phyloP scores from a whole-genome alignment of 1,284 basidiomycete species.

The Ustilago tritici region DNA sequence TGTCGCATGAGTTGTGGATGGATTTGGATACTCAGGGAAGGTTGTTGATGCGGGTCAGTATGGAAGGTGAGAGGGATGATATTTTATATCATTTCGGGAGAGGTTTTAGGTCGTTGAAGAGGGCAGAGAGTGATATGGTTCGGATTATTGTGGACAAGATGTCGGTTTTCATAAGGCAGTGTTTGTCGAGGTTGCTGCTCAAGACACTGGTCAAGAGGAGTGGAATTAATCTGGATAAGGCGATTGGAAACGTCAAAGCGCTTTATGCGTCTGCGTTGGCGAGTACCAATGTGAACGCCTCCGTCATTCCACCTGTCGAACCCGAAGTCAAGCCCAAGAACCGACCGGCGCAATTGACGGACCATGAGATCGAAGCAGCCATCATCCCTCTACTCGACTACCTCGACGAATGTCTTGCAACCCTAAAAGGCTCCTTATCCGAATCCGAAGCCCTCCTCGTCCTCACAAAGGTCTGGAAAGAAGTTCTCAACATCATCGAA shows the following conservation, averaged over 20 bases:
- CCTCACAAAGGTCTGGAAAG: conserved; percentile 95
- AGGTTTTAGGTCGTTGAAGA: conserved; percentile 92
- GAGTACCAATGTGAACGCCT: conserved; percentile 57
- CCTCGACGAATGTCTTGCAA: conserved; percentile 92
- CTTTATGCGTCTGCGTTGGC: conserved; percentile 66
- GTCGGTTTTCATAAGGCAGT: conserved; percentile 91
- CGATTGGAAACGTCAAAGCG: conserved; percentile 67
- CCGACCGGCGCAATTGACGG: conserved; percentile 81
- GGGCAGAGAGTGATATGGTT: conserved; percentile 95
- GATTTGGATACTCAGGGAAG: conserved; percentile 89
- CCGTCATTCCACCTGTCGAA: conserved; percentile 64
- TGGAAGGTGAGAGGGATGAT: conserved; percentile 99
- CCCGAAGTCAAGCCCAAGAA: conserved; percentile 53
- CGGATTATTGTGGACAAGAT: conserved; percentile 99
- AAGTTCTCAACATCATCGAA: conserved; percentile 89
- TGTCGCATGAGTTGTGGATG: conserved; percentile 92
- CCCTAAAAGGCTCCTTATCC: conserved; percentile 87
- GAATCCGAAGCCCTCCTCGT: conserved; percentile 81
- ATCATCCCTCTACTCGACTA: conserved; percentile 95
- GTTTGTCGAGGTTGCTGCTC: conserved; percentile 82
- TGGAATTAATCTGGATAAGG: conserved; percentile 66
- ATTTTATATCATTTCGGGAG: conserved; percentile 97
- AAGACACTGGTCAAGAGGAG: conserved; percentile 66
- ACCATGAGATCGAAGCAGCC: conserved; percentile 93
- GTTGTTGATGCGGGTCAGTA: conserved; percentile 87